A percentile compares a stretch with the other conserved stretches of the same genome.
Evolutionary conservation across 345 rosid species (phyloP).

Genomic region (Eucalyptus virginea): DNA sequence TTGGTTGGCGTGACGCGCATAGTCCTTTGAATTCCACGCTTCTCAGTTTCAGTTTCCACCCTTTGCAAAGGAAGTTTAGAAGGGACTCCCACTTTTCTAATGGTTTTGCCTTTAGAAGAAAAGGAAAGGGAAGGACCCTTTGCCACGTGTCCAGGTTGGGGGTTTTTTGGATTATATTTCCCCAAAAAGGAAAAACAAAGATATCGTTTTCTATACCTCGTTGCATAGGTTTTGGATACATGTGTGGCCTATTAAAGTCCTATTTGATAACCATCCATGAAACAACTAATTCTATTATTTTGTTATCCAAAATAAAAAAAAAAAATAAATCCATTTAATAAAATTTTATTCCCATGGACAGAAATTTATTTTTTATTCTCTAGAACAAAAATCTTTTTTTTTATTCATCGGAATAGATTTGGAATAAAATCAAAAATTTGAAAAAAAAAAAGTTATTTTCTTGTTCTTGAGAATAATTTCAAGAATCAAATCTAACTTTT

Average conservation of each 20-base stretch:
- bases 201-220: too few species aligned
- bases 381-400: too few species aligned
- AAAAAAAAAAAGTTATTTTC: too few species aligned
- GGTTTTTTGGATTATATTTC: background rate
- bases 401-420: too few species aligned
- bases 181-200: background rate
- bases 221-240: background rate
- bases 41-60: background rate
- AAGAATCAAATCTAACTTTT: too few species aligned
- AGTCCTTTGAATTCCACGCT: background rate
- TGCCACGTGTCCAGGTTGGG: background rate
- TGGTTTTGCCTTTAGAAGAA: background rate
- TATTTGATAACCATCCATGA: too few species aligned
- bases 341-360: rapidly evolving
- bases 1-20: background rate
- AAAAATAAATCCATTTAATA: rapidly evolving
- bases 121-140: background rate
- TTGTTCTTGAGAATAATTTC: rapidly evolving
- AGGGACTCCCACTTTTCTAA: background rate
- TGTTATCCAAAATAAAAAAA: too few species aligned
- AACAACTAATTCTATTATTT: too few species aligned
- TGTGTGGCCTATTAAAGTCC: background rate
- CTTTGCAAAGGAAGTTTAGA: background rate
- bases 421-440: too few species aligned
- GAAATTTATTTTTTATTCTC: too few species aligned